Evolutionary conservation across 1,284 basidiomycete species (phyloP), one percentile per base, ranked within the genome.

Genomic region (Cryptococcus maquisensis): DNA sequence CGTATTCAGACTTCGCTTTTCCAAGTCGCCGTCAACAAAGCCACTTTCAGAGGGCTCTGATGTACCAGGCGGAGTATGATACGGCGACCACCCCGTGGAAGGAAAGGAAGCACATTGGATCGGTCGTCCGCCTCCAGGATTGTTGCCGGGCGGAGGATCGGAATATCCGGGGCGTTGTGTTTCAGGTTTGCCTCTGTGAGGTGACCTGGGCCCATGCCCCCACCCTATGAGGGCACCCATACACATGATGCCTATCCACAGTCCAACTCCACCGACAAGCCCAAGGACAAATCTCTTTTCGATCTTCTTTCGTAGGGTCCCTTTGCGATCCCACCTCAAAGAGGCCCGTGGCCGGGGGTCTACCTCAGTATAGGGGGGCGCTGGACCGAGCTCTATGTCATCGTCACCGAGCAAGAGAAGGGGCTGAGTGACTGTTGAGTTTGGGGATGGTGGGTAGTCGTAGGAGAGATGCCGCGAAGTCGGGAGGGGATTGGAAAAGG

Each of bases 341-440:
- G 18, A 23, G 23, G n/a, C n/a, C 12, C 46, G 52, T 32, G 24
- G 7, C 35, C 43, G 36, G 16, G 51, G 35, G 38, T 53, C 55
- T 24, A 40, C 26, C 1, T 46, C 38, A 5, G 57, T 46, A 46
- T 59, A 59, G 38, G 56, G 56, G 7, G 56, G 56, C 4, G 56
- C 56, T 10, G 56, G 56, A 16, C 56, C 56, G 13, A 57, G 47
- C 41, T 57, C 56, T 38, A 54, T 49, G 45, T 57, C 56, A 46
- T 50, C 48, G 6, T 39, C 42, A 6, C 45, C 26, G 15, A 52
- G 24, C 10, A 47, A 46, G 24, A 47, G 49, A 7, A 57, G 49
- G 39, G 50, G 54, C 7, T 48, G 45, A 21, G 44, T 52, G 13
- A 47, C 28, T 21, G 38, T 50, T 10, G 50, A 51, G 16, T 23